phyloP scores from a whole-genome alignment of 176 grass and related monocot genomes.

The Juncus effusus region DNA sequence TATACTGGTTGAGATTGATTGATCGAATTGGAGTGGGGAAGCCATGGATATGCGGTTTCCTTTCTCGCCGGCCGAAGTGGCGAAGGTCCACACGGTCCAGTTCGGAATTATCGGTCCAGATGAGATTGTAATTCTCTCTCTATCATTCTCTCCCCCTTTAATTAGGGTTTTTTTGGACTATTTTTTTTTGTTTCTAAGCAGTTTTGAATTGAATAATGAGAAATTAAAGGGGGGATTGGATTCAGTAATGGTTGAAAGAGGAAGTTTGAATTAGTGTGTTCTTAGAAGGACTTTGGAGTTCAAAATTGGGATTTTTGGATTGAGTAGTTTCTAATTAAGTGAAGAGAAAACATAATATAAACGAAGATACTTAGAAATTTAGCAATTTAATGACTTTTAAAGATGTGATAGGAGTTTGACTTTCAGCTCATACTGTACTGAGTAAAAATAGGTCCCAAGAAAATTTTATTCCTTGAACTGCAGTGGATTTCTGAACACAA shows the following conservation, averaged over 20 bases:
- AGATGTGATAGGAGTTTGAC: not conserved
- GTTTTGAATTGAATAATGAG: not conserved
- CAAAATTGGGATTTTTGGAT: too few relatives aligned
- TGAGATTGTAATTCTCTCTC: conserved; percentile 75
- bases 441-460: not conserved
- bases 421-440: not conserved
- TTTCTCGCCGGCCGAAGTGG: conserved; percentile 91
- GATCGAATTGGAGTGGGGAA: not conserved
- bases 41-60: conserved; percentile 90
- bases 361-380: not conserved
- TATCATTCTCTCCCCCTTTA: not conserved
- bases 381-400: not conserved
- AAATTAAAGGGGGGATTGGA: not conserved
- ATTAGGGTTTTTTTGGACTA: not conserved
- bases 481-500: not conserved
- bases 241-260: conserved; percentile 2
- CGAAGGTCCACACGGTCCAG: conserved; percentile 83
- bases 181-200: conserved; percentile 5
- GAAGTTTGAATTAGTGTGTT: too few relatives aligned
- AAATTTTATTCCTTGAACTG: too few relatives aligned
- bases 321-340: too few relatives aligned
- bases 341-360: too few relatives aligned
- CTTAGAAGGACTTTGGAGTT: too few relatives aligned
- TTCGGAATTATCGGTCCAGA: conserved; percentile 98
- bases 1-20: not conserved